Evolutionary conservation across 1,139 yeast species (phyloP).

Genomic region (Starmera stellimalicola): DNA sequence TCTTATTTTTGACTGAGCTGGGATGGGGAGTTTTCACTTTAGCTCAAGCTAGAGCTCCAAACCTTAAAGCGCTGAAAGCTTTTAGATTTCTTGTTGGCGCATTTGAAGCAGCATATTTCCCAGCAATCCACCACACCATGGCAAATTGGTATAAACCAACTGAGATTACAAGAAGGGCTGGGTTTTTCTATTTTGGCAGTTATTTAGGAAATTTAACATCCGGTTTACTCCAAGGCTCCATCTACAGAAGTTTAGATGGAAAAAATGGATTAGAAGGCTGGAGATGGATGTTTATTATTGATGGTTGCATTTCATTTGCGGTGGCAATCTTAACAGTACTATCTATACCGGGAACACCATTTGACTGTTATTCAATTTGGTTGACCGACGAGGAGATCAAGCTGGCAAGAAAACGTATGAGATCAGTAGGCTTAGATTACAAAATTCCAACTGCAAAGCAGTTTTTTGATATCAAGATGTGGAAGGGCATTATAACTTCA

Average conservation of each 20-base stretch:
- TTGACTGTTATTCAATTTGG: slow-evolving; percentile 46
- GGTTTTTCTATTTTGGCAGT: slow-evolving; percentile 51
- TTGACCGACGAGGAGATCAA: slow-evolving; percentile 48
- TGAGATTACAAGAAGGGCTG: slow-evolving; percentile 52
- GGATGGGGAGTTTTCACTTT: slow-evolving; percentile 50
- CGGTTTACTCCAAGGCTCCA: slow-evolving; percentile 54
- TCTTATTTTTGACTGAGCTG: slow-evolving; percentile 39
- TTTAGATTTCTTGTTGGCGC: slow-evolving; percentile 49
- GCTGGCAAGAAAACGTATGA: slow-evolving; percentile 44
- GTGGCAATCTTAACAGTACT: slow-evolving; percentile 57
- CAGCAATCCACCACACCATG: slow-evolving; percentile 50
- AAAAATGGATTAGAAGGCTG: slow-evolving; percentile 47
- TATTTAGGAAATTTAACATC: slow-evolving; percentile 52
- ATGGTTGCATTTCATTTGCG: slow-evolving; percentile 49
- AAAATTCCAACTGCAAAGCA: slow-evolving; percentile 11
- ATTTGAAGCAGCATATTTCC: slow-evolving; percentile 54
- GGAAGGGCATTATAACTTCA: slow-evolving; percentile 35
- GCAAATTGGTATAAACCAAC: slow-evolving; percentile 54
- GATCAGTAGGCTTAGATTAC: slow-evolving; percentile 28
- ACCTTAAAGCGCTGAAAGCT: slow-evolving; percentile 34
- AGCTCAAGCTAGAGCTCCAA: slow-evolving; percentile 29
- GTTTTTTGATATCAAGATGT: slow-evolving; percentile 25
- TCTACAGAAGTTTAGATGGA: slow-evolving; percentile 37
- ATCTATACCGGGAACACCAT: slow-evolving; percentile 63
- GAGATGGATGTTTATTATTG: slow-evolving; percentile 70